Evolutionary conservation across 1,139 yeast species (phyloP), one percentile per base, ranked within the genome.

Genomic region (Hyphopichia fennica): DNA sequence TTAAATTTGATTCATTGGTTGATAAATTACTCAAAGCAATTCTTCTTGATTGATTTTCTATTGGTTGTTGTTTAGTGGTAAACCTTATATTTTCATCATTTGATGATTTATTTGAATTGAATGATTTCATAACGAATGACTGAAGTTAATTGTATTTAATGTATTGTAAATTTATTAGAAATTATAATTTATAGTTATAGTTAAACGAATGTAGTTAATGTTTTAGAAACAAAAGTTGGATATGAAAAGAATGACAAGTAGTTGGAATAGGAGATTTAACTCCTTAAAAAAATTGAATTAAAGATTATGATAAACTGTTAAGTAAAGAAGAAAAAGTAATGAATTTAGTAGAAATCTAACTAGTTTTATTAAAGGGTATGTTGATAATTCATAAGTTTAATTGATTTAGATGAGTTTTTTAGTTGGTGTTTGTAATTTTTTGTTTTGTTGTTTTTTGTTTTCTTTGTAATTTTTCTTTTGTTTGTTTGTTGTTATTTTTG

Each of bases 31-130:
- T 33, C 19, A 38, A 34, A 7, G 31, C 41, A 6, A 25, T 18
- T 32, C 41, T 33, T 18, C 35, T 30, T 17, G 25, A 28, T 16
- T n/a, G 41, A 27, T 16, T 32, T 8, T 15, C 18, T 13, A 15
- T 15, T 17, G 14, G 25, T 5, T 31, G 20, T 15, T 38, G 32
- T 9, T 14, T 7, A 18, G 28, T n/a, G n/a, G n/a, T 8, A 23
- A 20, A 33, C 29, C 30, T 32, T 22, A 38, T 20, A 34, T 38
- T 38, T 34, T 38, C 41, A 28, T 38, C 41, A 32, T 25, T 25
- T n/a, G 32, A 27, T 11, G 29, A 29, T 5, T n/a, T 15, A 7
- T 29, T 29, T n/a, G 11, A 17, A 29, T 25, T 11, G 13, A 29
- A 13, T 31, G 38, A 28, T 34, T 20, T 34, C 38, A 36, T 36